Evolutionary conservation across 2,329 filamentous ascomycete genomes (phyloP).

Genomic region (Aspergillus terreus): DNA sequence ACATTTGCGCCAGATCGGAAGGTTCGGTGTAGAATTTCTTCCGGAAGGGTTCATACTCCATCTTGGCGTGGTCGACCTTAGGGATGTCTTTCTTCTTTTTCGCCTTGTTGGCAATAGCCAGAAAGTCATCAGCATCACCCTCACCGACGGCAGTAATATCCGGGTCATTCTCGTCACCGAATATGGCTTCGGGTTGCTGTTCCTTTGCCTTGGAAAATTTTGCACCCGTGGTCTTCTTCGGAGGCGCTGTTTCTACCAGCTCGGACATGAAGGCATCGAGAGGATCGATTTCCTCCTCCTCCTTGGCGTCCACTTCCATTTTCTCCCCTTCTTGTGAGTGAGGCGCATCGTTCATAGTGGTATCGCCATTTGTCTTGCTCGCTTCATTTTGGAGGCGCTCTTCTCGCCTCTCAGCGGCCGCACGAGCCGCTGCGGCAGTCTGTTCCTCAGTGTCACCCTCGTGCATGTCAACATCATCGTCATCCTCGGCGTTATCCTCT

Average conservation of each 20-base stretch:
- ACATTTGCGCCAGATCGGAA: slow-evolving; percentile 75
- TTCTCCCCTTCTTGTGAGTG: slow-evolving; percentile 32
- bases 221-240: slow-evolving; percentile 35
- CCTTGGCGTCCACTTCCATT: slow-evolving; percentile 33
- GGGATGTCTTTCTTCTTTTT: slow-evolving; percentile 96
- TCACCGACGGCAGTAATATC: slow-evolving; percentile 59
- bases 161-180: slow-evolving; percentile 76
- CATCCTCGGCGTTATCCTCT: slow-evolving; percentile 51
- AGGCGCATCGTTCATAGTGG: slow-evolving; percentile 41
- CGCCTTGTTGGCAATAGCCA: slow-evolving; percentile 61
- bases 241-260: slow-evolving; percentile 50
- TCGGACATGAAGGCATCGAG: slow-evolving; percentile 96
- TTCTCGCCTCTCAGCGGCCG: slow-evolving; percentile 79
- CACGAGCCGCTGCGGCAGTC: slow-evolving; percentile 76
- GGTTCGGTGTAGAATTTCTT: slow-evolving; percentile 96
- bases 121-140: slow-evolving; percentile 60
- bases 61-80: slow-evolving; percentile 76
- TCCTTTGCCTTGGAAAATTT: slow-evolving; percentile 46
- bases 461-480: slow-evolving; percentile 68
- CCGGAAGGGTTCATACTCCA: slow-evolving; percentile 78
- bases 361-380: slow-evolving; percentile 43
- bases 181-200: slow-evolving; percentile 77
- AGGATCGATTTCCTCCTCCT: slow-evolving; percentile 70
- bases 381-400: slow-evolving; percentile 54
- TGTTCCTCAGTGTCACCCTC: slow-evolving; percentile 84